Evolutionary conservation across 805 yeast genomes (phyloP).

Genomic region (Saccharomycopsis schoenii): DNA sequence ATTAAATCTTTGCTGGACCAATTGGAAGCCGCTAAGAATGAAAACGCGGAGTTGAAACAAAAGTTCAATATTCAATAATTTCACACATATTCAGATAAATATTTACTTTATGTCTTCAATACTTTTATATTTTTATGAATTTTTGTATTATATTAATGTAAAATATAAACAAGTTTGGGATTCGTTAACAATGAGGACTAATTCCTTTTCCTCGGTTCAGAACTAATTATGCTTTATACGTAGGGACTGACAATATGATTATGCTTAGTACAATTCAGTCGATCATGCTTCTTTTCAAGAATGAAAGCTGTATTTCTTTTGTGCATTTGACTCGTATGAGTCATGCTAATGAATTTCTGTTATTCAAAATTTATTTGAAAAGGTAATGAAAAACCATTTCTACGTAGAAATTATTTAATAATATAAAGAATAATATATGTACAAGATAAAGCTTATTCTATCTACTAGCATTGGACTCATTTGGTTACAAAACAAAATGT

Average conservation of each 20-base stretch:
- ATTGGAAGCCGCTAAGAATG: slow-evolving; percentile 18
- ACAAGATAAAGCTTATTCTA: not conserved
- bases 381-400: not conserved
- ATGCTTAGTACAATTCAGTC: not conserved
- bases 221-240: too few relatives aligned
- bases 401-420: not conserved
- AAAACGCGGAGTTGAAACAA: not conserved
- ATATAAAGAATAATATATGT: not conserved
- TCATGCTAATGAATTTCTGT: not conserved
- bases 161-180: not conserved
- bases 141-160: not conserved
- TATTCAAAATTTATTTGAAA: not conserved
- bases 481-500: slow-evolving; percentile 34
- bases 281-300: not conserved
- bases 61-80: not conserved
- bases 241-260: not conserved
- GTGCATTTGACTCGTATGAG: not conserved
- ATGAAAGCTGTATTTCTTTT: not conserved
- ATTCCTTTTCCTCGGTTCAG: too few relatives aligned
- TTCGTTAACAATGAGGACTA: too few relatives aligned
- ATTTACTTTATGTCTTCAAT: not conserved
- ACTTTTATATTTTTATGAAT: not conserved
- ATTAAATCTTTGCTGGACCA: slow-evolving; percentile 40
- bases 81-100: not conserved
- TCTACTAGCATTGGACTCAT: not conserved